These are phyloP conservation scores for Thamnidium elegans DNA, from an alignment of 192 early-diverging fungal species.

Conservation along the genomic window DNA sequence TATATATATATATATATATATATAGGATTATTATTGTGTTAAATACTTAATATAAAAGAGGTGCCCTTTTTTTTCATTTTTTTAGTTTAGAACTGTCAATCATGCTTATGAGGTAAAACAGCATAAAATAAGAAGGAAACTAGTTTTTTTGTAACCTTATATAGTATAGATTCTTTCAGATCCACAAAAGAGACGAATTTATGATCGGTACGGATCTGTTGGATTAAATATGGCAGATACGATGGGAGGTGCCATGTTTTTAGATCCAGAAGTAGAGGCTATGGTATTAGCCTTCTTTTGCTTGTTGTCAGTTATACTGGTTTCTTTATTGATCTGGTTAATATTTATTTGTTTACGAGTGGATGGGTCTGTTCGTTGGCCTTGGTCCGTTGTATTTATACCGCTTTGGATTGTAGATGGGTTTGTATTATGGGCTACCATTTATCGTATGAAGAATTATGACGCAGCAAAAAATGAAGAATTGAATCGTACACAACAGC, in stretches of 20 bases:
- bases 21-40: no score
- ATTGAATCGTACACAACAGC: constrained; percentile 26
- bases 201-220: constrained; percentile 80
- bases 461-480: constrained; percentile 1
- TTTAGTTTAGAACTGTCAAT: constrained; percentile 73
- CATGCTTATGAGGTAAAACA: constrained; percentile 66
- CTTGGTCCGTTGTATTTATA: constrained; percentile 68
- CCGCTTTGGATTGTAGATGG: constrained; percentile 77
- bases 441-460: background rate
- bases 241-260: constrained; percentile 49
- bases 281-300: constrained; percentile 57
- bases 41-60: no score
- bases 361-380: constrained; percentile 66
- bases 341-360: constrained; percentile 69
- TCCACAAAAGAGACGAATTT: constrained; percentile 76
- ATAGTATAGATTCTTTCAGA: constrained; percentile 47
- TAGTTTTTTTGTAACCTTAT: background rate
- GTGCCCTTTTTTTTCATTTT: no score
- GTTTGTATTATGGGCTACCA: constrained; percentile 22
- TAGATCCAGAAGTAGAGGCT: constrained; percentile 61
- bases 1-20: no score
- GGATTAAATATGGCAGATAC: constrained; percentile 68
- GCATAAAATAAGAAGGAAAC: no score
- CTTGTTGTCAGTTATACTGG: constrained; percentile 43
- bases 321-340: constrained; percentile 74